Base-by-base conservation (phyloP, 805 yeast genomes). In the Novakomyces olei region DNA sequence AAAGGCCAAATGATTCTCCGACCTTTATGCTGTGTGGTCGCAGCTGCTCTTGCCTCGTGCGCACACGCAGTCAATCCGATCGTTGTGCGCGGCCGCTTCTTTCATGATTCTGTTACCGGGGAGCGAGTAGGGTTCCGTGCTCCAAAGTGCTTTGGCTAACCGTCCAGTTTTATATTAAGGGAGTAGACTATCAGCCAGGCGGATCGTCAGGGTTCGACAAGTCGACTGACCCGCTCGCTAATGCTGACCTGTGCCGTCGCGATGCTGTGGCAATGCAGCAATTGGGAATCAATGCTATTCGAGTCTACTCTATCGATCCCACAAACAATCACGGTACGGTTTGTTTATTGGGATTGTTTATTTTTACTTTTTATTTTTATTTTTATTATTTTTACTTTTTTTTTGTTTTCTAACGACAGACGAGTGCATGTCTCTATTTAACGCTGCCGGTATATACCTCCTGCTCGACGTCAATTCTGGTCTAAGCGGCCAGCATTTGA, bases 101-200 rank as follows among this genome's bases (percentile, higher is more conserved):
- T 85, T 45, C 61, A 70, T 33, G 81, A 83, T 44, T 61, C 80
- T 1, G 65, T 69, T 5, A 77, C 92, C 1, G 60, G 66, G 22
- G 70, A 72, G 38, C 83, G 83, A 5, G n/a, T n/a, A n/a, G n/a
- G n/a, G n/a, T n/a, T n/a, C n/a, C n/a, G n/a, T n/a, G n/a, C 78
- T 71, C 33, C 8, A 6, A 12, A 5, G 5, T 16, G 29, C 15
- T 5, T 9, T 33, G 71, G 69, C n/a, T n/a, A n/a, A n/a, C n/a
- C n/a, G n/a, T n/a, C n/a, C n/a, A n/a, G n/a, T 83, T 85, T 47
- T 72, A 62, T 43, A 63, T 83, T 24, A 72, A 67, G 50, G 96
- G 96, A 14, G 76, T 85, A 1, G 96, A 85, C 50, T 83, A 83
- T 48, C 95, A 85, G 47, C 95, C 95, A 0, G 95, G 95, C 6